phyloP scores from a whole-genome alignment of 148 eudicot genomes.

The Camellia granthamiana region DNA sequence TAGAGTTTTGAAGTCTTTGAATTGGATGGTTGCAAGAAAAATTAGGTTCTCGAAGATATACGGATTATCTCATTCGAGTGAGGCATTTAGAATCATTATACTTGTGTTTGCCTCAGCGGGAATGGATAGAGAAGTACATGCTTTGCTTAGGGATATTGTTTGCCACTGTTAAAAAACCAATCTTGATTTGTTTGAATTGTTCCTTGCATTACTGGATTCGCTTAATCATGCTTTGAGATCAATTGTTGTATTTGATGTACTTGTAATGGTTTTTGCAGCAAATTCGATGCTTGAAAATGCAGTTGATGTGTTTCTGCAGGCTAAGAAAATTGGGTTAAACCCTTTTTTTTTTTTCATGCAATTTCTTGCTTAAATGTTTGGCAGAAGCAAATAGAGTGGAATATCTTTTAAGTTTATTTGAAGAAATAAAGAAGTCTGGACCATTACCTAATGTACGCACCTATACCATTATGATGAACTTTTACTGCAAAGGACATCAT shows the following conservation, averaged over 20 bases:
- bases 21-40: constrained; percentile 36
- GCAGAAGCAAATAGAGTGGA: constrained; percentile 30
- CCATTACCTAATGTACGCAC: constrained; percentile 47
- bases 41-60: constrained; percentile 25
- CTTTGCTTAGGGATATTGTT: constrained; percentile 40
- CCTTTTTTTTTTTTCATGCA: constrained; percentile 44
- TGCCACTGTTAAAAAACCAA: constrained; percentile 22
- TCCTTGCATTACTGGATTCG: constrained; percentile 27
- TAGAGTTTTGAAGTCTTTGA: constrained; percentile 40
- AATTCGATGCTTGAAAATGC: constrained; percentile 39
- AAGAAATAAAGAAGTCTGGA: constrained; percentile 43
- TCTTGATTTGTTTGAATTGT: constrained; percentile 28
- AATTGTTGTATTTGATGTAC: constrained; percentile 27
- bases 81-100: constrained; percentile 34
- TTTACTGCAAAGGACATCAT: constrained; percentile 31
- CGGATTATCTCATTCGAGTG: constrained; percentile 31
- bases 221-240: constrained; percentile 15
- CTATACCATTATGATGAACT: constrained; percentile 41
- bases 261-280: constrained; percentile 49
- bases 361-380: constrained; percentile 58
- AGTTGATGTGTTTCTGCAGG: constrained; percentile 29
- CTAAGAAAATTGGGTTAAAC: constrained; percentile 32
- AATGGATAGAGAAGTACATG: constrained; percentile 39
- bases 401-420: constrained; percentile 30
- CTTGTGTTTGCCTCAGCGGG: no score